phyloP scores from a whole-genome alignment of 163 green algal species.

The Chlamydomonas reinhardtii region DNA sequence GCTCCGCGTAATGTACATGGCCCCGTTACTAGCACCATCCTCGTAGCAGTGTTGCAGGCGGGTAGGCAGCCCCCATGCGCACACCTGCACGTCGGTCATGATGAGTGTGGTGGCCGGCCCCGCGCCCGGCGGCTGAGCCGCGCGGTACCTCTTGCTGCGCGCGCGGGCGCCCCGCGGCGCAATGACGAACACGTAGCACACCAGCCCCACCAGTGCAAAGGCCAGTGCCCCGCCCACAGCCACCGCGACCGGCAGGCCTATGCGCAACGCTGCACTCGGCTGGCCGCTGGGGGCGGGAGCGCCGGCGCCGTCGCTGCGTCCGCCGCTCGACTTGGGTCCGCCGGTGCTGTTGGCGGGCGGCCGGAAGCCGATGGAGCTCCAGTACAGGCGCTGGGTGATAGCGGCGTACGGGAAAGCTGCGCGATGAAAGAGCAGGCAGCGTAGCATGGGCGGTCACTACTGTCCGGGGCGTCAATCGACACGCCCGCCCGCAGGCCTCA shows the following conservation, averaged over 20 bases:
- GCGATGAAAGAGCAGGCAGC: background rate
- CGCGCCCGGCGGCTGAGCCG: background rate
- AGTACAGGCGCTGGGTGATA: background rate
- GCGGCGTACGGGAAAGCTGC: constrained; percentile 21
- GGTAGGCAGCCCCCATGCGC: no score
- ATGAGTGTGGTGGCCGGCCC: constrained; percentile 2
- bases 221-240: background rate
- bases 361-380: background rate
- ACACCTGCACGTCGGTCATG: constrained; percentile 20
- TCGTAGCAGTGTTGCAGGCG: no score
- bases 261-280: background rate
- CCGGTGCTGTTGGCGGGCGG: background rate
- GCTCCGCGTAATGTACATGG: no score
- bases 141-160: background rate
- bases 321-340: background rate
- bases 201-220: background rate
- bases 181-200: background rate
- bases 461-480: no score
- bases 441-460: no score
- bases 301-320: background rate
- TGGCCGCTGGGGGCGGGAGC: no score
- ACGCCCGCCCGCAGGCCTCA: no score
- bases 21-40: no score
- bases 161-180: background rate
- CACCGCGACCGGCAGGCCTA: background rate